phyloP scores from a whole-genome alignment of 139 green algal genomes.

The Chlorella sorokiniana region DNA sequence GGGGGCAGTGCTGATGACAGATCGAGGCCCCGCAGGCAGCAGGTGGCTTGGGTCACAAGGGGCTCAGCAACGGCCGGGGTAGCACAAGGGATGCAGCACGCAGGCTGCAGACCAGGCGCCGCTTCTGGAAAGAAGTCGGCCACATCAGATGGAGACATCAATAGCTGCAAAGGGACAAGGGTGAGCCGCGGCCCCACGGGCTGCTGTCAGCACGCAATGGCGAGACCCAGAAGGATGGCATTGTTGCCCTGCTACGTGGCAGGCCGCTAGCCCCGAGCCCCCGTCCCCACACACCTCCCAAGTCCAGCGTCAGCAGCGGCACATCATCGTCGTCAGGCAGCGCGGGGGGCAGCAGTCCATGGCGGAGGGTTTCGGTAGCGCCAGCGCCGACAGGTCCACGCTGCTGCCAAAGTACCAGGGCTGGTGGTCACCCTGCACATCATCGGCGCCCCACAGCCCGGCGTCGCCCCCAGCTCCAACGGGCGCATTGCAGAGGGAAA shows the following conservation, averaged over 20 bases:
- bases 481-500: background rate
- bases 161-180: slow-evolving; percentile 5
- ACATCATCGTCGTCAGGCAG: slow-evolving; percentile 12
- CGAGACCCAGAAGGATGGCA: too few relatives aligned
- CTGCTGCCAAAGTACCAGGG: slow-evolving; percentile 30
- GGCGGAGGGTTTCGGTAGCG: background rate
- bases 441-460: background rate
- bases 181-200: too few relatives aligned
- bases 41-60: too few relatives aligned
- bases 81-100: too few relatives aligned
- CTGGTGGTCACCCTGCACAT: background rate
- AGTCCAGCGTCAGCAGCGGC: slow-evolving; percentile 5
- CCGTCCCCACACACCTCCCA: slow-evolving; percentile 10
- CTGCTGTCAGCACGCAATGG: too few relatives aligned
- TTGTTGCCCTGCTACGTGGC: too few relatives aligned
- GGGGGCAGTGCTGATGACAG: too few relatives aligned
- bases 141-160: slow-evolving; percentile 25
- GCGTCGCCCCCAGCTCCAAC: background rate
- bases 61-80: too few relatives aligned
- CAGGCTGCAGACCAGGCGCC: too few relatives aligned
- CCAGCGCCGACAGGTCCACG: background rate
- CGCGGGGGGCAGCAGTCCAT: slow-evolving; percentile 12
- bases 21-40: too few relatives aligned
- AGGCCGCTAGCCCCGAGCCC: background rate
- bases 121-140: too few relatives aligned